Evolutionary conservation across 2,329 filamentous ascomycete genomes (phyloP), one percentile per base, ranked within the genome.

Genomic region (Pseudogymnoascus sp.): DNA sequence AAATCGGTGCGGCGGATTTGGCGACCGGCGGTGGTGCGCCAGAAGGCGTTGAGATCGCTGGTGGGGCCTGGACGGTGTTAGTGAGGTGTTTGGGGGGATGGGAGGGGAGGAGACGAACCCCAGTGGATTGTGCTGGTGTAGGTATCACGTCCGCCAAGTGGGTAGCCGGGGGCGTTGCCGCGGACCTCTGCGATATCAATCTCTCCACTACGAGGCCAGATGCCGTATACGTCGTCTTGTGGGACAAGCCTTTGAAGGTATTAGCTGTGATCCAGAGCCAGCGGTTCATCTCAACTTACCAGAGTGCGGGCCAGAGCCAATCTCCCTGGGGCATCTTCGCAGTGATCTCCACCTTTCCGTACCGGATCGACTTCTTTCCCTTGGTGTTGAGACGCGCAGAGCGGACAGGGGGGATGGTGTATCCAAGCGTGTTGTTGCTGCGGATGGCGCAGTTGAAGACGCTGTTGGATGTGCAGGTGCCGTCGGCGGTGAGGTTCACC

Each of bases 221-320:
- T 66, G 31, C 81, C 81, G 66, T 83, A 83, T 3, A 72, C 73
- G 12, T 71, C 72, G 42, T 77, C 70, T 65, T 76, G 74, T 4
- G 80, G 80, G 77, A 81, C 78, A 78, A 83, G 80, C 78, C 76
- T 69, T 58, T 60, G n/a, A 25, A 39, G 8, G 12, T 58, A 29
- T 62, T 58, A 59, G 27, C 3, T 2, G 8, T 1, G n/a, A n/a
- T 5, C 12, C 6, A 29, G 7, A n/a, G 25, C n/a, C 13, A 29
- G 21, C 25, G n/a, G 58, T 63, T n/a, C 44, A 51, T 9, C 59
- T 63, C 2, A 36, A 58, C 44, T 31, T 61, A 60, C 68, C 67
- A 68, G 41, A 79, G 77, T 2, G 74, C 74, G 31, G 78, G 80
- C 81, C 81, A 83, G 25, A 84, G 69, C 81, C 81, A 84, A 68